Evolutionary conservation across 1,139 yeast genomes (phyloP).

Genomic region (Saccharomyces hybrid): DNA sequence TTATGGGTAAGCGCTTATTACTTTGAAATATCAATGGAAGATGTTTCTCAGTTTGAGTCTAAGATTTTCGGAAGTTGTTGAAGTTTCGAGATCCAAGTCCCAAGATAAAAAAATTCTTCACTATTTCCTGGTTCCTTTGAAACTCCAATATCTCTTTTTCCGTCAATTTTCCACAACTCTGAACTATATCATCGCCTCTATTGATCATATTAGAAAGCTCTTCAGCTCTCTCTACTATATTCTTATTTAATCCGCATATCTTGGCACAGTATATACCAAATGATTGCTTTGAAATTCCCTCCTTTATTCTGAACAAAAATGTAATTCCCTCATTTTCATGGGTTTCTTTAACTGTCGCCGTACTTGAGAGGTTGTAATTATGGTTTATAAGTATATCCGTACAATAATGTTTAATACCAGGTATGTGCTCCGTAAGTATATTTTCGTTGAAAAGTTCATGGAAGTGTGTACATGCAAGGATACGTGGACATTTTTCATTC

Average conservation of each 20-base stretch:
- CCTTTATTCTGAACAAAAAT: conserved; percentile 31
- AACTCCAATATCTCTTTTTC: conserved; percentile 18
- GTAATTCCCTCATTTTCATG: conserved; percentile 23
- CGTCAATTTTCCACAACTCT: conserved; percentile 15
- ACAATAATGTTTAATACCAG: conserved; percentile 19
- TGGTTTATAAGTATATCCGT: neutral
- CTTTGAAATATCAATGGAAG: neutral
- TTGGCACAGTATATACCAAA: conserved; percentile 38
- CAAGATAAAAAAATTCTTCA: conserved; percentile 30
- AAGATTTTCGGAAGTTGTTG: conserved; percentile 5
- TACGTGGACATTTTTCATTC: conserved; percentile 27
- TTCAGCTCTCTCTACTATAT: conserved; percentile 31
- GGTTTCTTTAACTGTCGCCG: neutral
- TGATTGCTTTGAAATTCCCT: conserved; percentile 33
- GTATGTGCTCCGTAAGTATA: conserved; percentile 12
- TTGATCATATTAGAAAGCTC: conserved; percentile 17
- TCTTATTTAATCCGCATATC: conserved; percentile 32
- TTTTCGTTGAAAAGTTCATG: conserved; percentile 35
- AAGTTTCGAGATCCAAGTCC: conserved; percentile 26
- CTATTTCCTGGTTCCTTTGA: conserved; percentile 21
- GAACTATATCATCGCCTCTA: conserved; percentile 18
- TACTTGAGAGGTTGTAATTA: neutral
- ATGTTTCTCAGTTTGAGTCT: conserved; percentile 8
- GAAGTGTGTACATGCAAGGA: conserved; percentile 40
- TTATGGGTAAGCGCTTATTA: neutral